Evolutionary conservation across 1,139 yeast genomes (phyloP).

Genomic region (Yamadazyma buinensis): DNA sequence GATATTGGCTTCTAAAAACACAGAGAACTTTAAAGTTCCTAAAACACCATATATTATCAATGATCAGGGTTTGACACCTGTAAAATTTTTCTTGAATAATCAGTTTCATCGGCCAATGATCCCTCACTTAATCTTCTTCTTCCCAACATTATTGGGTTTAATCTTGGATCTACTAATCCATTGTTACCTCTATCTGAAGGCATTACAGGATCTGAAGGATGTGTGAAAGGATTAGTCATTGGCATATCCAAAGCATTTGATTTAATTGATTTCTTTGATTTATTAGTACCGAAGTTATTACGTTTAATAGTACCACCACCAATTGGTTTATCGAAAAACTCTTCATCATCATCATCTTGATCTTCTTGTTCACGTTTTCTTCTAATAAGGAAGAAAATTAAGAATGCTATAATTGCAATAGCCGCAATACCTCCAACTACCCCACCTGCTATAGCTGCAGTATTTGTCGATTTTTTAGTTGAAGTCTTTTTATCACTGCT

Average conservation of each 20-base stretch:
- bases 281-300: slow-evolving; percentile 20
- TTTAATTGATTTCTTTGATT: slow-evolving; percentile 22
- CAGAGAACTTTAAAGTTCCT: too few species aligned
- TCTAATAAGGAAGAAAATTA: slow-evolving; percentile 45
- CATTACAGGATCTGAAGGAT: slow-evolving; percentile 44
- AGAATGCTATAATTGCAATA: slow-evolving; percentile 39
- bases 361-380: slow-evolving; percentile 42
- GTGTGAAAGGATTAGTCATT: slow-evolving; percentile 55
- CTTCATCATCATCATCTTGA: slow-evolving; percentile 50
- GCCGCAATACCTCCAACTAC: slow-evolving; percentile 63
- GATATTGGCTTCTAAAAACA: not conserved
- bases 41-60: slow-evolving; percentile 4
- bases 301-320: slow-evolving; percentile 18
- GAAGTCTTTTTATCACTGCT: slow-evolving; percentile 6
- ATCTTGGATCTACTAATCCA: slow-evolving; percentile 48
- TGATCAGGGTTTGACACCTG: slow-evolving; percentile 72
- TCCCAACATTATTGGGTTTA: slow-evolving; percentile 68
- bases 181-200: slow-evolving; percentile 17
- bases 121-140: slow-evolving; percentile 73
- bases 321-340: slow-evolving; percentile 36
- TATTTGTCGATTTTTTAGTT: slow-evolving; percentile 19
- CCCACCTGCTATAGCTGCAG: slow-evolving; percentile 66
- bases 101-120: slow-evolving; percentile 73
- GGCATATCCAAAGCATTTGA: slow-evolving; percentile 39
- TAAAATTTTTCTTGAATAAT: slow-evolving; percentile 67